Percentiles rank a stretch among this genome's conserved stretches.
Conservation (phyloP, 371 early-diverging fungal genomes). For the Phascolomyces articulosus region DNA sequence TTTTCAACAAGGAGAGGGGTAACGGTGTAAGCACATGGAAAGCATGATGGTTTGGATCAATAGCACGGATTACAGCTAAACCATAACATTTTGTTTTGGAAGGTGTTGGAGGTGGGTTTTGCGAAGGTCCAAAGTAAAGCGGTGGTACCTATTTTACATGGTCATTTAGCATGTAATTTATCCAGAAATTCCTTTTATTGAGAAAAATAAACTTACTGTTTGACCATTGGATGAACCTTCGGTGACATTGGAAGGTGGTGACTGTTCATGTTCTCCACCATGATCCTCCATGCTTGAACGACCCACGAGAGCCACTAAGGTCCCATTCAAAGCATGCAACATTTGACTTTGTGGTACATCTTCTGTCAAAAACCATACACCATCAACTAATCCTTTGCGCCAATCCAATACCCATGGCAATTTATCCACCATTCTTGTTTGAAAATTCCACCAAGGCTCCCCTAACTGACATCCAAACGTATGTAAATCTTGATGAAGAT, state of each 20-base stretch:
- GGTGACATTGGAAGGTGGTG: not conserved
- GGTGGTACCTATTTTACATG: conserved; percentile 29
- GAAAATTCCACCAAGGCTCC: conserved; percentile 59
- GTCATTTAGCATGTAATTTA: not conserved
- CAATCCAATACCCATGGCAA: conserved; percentile 69
- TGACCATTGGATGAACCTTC: not conserved
- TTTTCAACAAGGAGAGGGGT: conserved; percentile 40
- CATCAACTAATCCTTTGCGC: conserved; percentile 50
- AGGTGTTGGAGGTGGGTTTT: conserved; percentile 54
- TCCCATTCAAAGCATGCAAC: conserved; percentile 77
- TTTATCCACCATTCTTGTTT: conserved; percentile 51
- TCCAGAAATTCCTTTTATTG: not conserved
- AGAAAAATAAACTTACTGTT: not conserved
- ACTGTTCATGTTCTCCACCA: not conserved
- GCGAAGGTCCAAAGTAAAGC: conserved; percentile 55
- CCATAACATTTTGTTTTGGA: conserved; percentile 66
- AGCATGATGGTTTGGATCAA: conserved; percentile 61
- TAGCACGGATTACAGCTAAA: conserved; percentile 72
- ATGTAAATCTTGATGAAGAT: conserved; percentile 33
- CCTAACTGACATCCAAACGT: conserved; percentile 6
- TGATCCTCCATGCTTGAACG: not conserved
- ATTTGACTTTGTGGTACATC: conserved; percentile 72
- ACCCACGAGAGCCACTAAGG: conserved; percentile 70
- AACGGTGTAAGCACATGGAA: conserved; percentile 73
- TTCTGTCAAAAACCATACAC: conserved; percentile 58